Evolutionary conservation across 108 stramenopile genomes (phyloP), one percentile per base, ranked within the genome.

Genomic region (Mayamaea pseudoterrestris): DNA sequence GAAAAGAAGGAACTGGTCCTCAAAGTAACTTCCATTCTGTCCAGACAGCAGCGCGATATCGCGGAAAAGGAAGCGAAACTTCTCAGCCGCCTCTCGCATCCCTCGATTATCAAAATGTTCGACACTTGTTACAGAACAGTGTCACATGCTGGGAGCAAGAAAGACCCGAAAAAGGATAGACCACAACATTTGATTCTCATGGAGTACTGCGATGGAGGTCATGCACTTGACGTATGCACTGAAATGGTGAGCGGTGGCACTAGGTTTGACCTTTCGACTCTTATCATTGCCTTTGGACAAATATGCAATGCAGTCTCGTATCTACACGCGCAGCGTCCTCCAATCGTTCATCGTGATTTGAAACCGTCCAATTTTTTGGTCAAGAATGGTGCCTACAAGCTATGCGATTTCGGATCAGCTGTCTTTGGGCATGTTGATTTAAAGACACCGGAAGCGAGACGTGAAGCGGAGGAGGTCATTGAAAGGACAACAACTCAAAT

Each of bases 301-400:
- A 83, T 90, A 25, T 77, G 75, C 52, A 84, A 81, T 42, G 84
- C 84, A 17, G 90, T 87, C 2, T 76, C 76, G 9, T 82, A 84
- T 57, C 76, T 88, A 1, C 90, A 92, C 51, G 80, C 82, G 0
- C 85, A 84, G 37, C 67, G 87, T 23, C 91, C 84, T 26, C 79
- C 91, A 23, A 81, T 98, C 53, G 85, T 93, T 11, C 98, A 99
- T 57, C 73, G 98, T 0, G 98, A 98, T 71, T 64, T 99, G 30
- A 99, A 99, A 66, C 96, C 91, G 6, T 94, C 95, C 58, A 99
- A 99, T 55, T 96, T 96, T 62, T 49, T 99, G 5, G 73, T 99
- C 40, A 80, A 85, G 46, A 84, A 91, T 65, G 60, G 69, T 0
- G 74, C 79, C 9, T 84, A 84, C 73, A 90, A 90, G 45, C 53